phyloP scores from a whole-genome alignment of 805 yeast species.

The Teunomyces kruisii region DNA sequence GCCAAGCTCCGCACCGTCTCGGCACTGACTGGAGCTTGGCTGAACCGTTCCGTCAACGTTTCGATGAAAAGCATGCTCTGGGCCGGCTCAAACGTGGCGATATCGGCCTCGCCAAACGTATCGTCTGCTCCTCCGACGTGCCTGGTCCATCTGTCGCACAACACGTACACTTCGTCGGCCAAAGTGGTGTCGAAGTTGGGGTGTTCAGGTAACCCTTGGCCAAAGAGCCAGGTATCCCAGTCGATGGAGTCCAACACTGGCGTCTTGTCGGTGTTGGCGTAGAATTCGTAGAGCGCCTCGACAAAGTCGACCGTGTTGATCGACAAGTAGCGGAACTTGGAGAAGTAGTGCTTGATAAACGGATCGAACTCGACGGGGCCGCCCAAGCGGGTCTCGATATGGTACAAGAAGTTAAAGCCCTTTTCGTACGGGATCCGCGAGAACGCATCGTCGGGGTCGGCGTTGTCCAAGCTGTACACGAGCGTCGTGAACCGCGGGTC shows the following conservation, averaged over 20 bases:
- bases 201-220: conserved; percentile 22
- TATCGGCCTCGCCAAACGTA: conserved; percentile 8
- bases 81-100: conserved; percentile 19
- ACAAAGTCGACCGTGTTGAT: conserved; percentile 26
- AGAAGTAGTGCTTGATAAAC: conserved; percentile 30
- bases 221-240: conserved; percentile 30
- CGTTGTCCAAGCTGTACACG: conserved; percentile 66
- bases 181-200: conserved; percentile 28
- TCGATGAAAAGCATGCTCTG: conserved; percentile 28
- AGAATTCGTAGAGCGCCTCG: conserved; percentile 25
- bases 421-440: conserved; percentile 89
- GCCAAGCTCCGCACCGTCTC: conserved; percentile 15
- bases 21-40: conserved; percentile 4
- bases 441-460: conserved; percentile 89
- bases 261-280: conserved; percentile 18
- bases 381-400: conserved; percentile 25
- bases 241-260: conserved; percentile 23
- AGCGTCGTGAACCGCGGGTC: conserved; percentile 41
- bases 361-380: conserved; percentile 25
- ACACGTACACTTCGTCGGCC: conserved; percentile 25
- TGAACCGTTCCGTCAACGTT: conserved; percentile 18
- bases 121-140: conserved; percentile 4
- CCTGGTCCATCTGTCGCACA: conserved; percentile 23
- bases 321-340: conserved; percentile 26
- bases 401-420: conserved; percentile 64